Percentiles rank a stretch among this genome's conserved stretches.
These are phyloP conservation scores for Aspergillus fructus DNA, from an alignment of 2,329 filamentous ascomycete genomes.

Conservation along the genomic window DNA sequence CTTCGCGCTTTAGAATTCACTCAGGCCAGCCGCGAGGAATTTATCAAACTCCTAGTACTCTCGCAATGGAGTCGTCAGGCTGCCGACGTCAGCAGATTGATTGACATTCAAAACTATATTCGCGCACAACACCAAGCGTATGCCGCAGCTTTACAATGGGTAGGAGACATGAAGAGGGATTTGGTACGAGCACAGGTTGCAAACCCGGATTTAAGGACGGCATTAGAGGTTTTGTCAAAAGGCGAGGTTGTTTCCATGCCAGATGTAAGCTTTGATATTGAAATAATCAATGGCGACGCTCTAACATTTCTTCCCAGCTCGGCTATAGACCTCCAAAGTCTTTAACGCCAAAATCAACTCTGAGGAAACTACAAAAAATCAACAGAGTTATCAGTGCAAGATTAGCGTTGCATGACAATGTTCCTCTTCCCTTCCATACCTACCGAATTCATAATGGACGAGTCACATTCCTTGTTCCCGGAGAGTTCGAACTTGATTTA, in stretches of 20 bases:
- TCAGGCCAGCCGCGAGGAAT: conserved; percentile 77
- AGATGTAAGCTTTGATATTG: conserved; percentile 57
- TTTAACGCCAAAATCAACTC: conserved; percentile 68
- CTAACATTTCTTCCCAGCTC: conserved; percentile 50
- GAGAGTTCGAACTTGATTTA: conserved; percentile 90
- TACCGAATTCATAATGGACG: conserved; percentile 83
- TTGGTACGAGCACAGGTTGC: conserved; percentile 73
- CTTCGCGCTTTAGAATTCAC: conserved; percentile 71
- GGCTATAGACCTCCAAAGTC: conserved; percentile 73
- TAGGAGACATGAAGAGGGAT: conserved; percentile 72
- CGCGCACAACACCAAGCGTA: conserved; percentile 63
- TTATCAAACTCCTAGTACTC: conserved; percentile 89
- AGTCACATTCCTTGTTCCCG: conserved; percentile 78
- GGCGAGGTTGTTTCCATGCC: conserved; percentile 77
- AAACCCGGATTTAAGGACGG: conserved; percentile 87
- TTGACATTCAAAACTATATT: conserved; percentile 80
- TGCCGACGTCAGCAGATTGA: conserved; percentile 77
- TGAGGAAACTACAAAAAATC: conserved; percentile 74
- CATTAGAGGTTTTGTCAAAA: conserved; percentile 77
- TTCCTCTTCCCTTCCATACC: conserved; percentile 74
- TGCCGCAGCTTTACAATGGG: conserved; percentile 58
- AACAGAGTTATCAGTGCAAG: conserved; percentile 81
- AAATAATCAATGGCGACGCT: conserved; percentile 2
- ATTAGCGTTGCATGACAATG: conserved; percentile 78
- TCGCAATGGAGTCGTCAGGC: conserved; percentile 84